Percentiles rank a stretch among this genome's conserved stretches.
Evolutionary conservation across 805 yeast species (phyloP).

Genomic region (Jamesozyma jinghongensis): DNA sequence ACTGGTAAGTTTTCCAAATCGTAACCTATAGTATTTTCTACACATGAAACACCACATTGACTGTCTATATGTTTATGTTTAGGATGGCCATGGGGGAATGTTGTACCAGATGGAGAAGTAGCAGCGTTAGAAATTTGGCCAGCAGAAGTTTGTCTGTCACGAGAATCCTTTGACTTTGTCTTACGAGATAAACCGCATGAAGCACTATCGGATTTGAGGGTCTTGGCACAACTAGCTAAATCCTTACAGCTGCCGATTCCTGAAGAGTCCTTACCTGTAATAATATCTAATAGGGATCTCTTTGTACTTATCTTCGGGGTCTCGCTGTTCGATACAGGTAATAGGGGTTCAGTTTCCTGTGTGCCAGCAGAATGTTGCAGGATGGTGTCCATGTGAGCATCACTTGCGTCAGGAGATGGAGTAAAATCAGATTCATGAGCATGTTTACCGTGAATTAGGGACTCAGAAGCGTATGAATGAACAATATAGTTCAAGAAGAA

Average conservation of each 20-base stretch:
- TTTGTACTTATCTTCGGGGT: not conserved
- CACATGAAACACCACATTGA: conserved; percentile 17
- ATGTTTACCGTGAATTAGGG: conserved; percentile 81
- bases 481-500: conserved; percentile 51
- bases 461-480: conserved; percentile 68
- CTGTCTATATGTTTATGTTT: not conserved
- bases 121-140: no score
- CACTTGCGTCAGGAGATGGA: no score
- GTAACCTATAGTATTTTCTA: conserved; percentile 30
- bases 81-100: not conserved
- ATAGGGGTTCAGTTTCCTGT: conserved; percentile 2
- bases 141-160: no score
- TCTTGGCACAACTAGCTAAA: conserved; percentile 12
- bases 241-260: conserved; percentile 9
- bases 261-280: conserved; percentile 7
- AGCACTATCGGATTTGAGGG: conserved; percentile 8
- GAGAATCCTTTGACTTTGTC: no score
- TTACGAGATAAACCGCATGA: conserved; percentile 4
- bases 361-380: no score
- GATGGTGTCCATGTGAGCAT: no score
- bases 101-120: not conserved
- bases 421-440: conserved; percentile 18
- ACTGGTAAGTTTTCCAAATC: conserved; percentile 29
- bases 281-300: conserved; percentile 11
- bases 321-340: not conserved